Evolutionary conservation across 495 filamentous ascomycete species (phyloP), one percentile per base, ranked within the genome.

Genomic region (Penicillium pancosmium): DNA sequence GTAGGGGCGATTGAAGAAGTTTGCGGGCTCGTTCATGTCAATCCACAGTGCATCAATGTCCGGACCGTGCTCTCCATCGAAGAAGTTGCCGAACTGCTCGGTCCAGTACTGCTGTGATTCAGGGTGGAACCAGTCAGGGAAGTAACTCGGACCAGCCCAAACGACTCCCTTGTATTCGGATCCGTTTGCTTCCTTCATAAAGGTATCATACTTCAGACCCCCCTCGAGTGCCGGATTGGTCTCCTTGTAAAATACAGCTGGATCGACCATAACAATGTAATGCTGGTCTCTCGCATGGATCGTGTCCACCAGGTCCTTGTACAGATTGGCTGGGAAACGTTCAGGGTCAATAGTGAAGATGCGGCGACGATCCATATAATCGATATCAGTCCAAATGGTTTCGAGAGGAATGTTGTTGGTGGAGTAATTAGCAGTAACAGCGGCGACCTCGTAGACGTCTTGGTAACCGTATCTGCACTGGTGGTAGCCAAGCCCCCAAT

Each of bases 401-500:
- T 79, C 84, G 70, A 74, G 65, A 5, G 82, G 82, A 46, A 85
- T 84, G 35, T 76, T 73, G 56, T 78, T 78, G 7, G 65, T 60
- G 18, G 70, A 44, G 7, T 81, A 80, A 43, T 74, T 82, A 33
- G 78, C 71, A 6, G 82, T 78, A 21, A 85, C 76, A 27, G 76
- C 75, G 31, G 80, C 71, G 4, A 83, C 51, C 57, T 66, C 66
- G 10, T 69, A 73, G 73, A 78, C 81, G 59, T 82, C 82, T 27
- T 69, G 65, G 60, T 85, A 85, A 19, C 82, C 82, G 73, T 80
- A 85, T 55, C 80, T 69, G 60, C 81, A 84, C 59, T 85, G 82
- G 59, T 85, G 82, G 63, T 72, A 84, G 41, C 41, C 41, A 5
- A 44, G 41, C 3, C 41, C 41, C 41, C 41, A 44, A 10, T 44